These are phyloP conservation scores for Kluyveromyces dobzhanskii DNA, from an alignment of 805 yeast species.

Conservation along the genomic window DNA sequence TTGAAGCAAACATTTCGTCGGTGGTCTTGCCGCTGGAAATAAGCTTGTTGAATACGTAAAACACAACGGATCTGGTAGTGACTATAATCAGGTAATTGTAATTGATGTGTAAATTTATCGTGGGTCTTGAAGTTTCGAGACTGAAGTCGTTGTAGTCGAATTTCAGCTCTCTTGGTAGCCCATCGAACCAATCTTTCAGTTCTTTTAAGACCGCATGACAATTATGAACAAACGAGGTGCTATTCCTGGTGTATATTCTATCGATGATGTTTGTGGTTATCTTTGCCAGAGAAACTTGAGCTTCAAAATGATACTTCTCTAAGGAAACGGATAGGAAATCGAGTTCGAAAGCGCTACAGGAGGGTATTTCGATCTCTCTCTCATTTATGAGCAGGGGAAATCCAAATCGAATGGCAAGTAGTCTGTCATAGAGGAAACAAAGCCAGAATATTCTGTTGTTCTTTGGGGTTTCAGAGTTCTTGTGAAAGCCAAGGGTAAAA, in stretches of 20 bases:
- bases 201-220: conserved; percentile 11
- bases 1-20: conserved; percentile 7
- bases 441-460: conserved; percentile 16
- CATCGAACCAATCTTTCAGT: conserved; percentile 13
- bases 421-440: conserved; percentile 15
- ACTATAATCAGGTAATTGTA: conserved; percentile 16
- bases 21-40: conserved; percentile 5
- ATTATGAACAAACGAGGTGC: conserved; percentile 13
- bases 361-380: conserved; percentile 12
- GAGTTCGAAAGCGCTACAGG: conserved; percentile 6
- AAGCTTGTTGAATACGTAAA: conserved; percentile 15
- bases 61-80: conserved; percentile 14
- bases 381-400: conserved; percentile 14
- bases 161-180: conserved; percentile 10
- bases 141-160: conserved; percentile 11
- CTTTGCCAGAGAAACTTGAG: conserved; percentile 14
- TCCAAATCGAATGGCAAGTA: conserved; percentile 15
- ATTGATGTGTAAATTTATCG: conserved; percentile 15
- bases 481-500: conserved; percentile 12
- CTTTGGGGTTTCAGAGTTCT: conserved; percentile 4
- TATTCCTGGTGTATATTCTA: conserved; percentile 15
- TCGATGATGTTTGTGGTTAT: conserved; percentile 12
- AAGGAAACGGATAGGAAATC: conserved; percentile 5
- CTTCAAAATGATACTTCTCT: conserved; percentile 11
- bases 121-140: conserved; percentile 10